A percentile compares a stretch with the other conserved stretches of the same genome.
Evolutionary conservation across 75 land plant genomes (phyloP).

Genomic region (Sequoia sempervirens): DNA sequence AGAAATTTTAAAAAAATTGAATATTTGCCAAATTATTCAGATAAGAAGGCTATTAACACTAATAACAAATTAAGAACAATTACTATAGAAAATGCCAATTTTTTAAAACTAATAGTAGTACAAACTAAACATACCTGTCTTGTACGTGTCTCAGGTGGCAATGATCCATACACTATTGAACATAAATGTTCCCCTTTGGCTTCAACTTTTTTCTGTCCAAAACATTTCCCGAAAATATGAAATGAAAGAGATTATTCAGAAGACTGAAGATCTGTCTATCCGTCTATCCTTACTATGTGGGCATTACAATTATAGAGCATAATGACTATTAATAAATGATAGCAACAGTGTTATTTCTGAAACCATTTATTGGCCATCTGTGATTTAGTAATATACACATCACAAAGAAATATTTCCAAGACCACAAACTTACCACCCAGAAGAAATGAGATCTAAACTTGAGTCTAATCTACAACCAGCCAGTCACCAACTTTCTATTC

Average conservation of each 20-base stretch:
- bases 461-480: background rate
- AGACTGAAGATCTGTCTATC: background rate
- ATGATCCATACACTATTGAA: constrained; percentile 89
- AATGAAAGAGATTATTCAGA: background rate
- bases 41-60: background rate
- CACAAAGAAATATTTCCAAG: background rate
- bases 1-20: background rate
- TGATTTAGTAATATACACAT: background rate
- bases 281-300: background rate
- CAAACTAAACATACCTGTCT: constrained; percentile 51
- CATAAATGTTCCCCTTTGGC: constrained; percentile 56
- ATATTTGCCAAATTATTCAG: background rate
- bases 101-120: background rate
- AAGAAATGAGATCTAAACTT: background rate
- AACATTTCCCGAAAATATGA: background rate
- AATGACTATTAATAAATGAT: background rate
- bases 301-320: background rate
- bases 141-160: constrained; percentile 92
- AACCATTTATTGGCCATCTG: background rate
- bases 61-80: background rate
- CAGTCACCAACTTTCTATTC: background rate
- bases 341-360: background rate
- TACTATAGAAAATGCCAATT: background rate
- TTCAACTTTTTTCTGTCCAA: constrained; percentile 57
- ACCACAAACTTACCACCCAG: background rate